Conservation (phyloP, 2,329 filamentous ascomycete species). For the Cladosporium sp. region DNA sequence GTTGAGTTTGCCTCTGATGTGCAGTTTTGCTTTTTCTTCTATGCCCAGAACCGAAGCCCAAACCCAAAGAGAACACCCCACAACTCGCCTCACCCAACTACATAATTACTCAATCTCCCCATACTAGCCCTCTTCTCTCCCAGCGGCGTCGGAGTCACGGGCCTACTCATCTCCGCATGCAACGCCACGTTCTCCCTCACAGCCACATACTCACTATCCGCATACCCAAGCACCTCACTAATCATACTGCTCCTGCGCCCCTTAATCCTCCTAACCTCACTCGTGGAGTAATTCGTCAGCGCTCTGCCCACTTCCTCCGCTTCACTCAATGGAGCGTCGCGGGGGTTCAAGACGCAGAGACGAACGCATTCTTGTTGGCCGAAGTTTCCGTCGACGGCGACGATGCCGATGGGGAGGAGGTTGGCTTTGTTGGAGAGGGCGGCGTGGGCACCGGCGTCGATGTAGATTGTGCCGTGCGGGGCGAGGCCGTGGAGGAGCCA, state of each 20-base stretch:
- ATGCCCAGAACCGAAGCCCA: background rate
- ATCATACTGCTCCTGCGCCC: constrained; percentile 84
- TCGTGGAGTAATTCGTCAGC: constrained; percentile 87
- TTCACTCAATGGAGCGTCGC: constrained; percentile 44
- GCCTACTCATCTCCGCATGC: constrained; percentile 47
- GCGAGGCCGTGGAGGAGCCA: constrained; percentile 93
- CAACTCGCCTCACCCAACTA: constrained; percentile 27
- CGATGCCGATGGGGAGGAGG: constrained; percentile 84
- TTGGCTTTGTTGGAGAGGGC: constrained; percentile 83
- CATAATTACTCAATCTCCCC: constrained; percentile 34
- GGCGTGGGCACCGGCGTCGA: constrained; percentile 83
- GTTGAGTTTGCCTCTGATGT: background rate
- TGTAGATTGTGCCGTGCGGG: constrained; percentile 87
- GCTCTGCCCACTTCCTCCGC: constrained; percentile 77
- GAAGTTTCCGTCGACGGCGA: constrained; percentile 86
- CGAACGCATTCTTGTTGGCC: constrained; percentile 90
- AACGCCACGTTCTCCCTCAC: constrained; percentile 85
- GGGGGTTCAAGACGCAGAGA: constrained; percentile 72
- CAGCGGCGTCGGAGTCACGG: constrained; percentile 31
- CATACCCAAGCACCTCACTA: constrained; percentile 77
- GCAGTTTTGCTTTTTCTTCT: background rate
- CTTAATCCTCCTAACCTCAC: constrained; percentile 81
- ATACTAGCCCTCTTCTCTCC: constrained; percentile 25
- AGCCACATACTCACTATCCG: constrained; percentile 92
- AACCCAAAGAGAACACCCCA: background rate